phyloP scores from a whole-genome alignment of 257 asterid species.

The Plantago elongata region DNA sequence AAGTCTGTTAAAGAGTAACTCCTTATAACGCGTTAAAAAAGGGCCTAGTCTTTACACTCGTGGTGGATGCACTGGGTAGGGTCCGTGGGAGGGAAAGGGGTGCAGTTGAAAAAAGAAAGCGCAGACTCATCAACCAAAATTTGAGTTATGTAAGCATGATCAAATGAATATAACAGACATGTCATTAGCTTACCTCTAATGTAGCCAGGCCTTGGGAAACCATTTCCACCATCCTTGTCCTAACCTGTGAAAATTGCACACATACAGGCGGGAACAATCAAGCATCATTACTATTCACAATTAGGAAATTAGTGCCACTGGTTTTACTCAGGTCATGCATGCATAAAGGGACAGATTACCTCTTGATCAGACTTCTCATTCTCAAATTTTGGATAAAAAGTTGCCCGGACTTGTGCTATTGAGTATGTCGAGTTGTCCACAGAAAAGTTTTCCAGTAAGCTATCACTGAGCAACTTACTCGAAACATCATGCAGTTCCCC shows the following conservation, averaged over 20 bases:
- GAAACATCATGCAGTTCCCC: constrained; percentile 35
- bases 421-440: constrained; percentile 75
- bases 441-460: constrained; percentile 53
- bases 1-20: too few species aligned
- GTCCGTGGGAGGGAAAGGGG: too few species aligned
- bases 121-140: constrained; percentile 3
- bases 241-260: constrained; percentile 41
- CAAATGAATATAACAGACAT: constrained; percentile 16
- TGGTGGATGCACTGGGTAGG: too few species aligned
- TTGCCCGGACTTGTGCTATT: constrained; percentile 75
- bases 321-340: constrained; percentile 12
- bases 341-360: constrained; percentile 35
- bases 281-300: constrained; percentile 3
- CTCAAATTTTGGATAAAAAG: constrained; percentile 96
- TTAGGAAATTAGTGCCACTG: neutral
- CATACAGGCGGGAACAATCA: constrained; percentile 15
- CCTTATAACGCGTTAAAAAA: too few species aligned
- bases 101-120: neutral
- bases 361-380: constrained; percentile 97
- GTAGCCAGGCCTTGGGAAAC: constrained; percentile 83
- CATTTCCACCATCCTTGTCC: constrained; percentile 90
- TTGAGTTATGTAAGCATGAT: constrained; percentile 4
- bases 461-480: constrained; percentile 51
- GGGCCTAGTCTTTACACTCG: too few species aligned
- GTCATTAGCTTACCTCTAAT: constrained; percentile 58